A percentile compares a stretch with the other conserved stretches of the same genome.
Conservation (phyloP, 306 rosid genomes). For the Lupinus albus region DNA sequence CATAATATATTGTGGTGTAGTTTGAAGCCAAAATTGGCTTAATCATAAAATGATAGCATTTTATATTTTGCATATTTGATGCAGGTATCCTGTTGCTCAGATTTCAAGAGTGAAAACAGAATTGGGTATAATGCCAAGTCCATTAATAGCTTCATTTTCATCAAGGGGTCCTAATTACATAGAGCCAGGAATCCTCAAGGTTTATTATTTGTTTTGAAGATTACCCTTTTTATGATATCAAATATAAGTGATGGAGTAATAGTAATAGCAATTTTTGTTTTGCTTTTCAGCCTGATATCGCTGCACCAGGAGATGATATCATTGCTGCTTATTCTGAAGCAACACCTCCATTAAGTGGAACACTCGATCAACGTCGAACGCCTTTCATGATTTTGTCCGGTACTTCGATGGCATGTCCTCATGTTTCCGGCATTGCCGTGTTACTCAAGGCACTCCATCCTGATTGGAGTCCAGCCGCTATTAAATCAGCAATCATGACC, state of each 20-base stretch:
- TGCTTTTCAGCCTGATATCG: slow-evolving; percentile 37
- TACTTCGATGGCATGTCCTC: slow-evolving; percentile 66
- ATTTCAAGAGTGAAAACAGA: slow-evolving; percentile 48
- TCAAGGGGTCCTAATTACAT: slow-evolving; percentile 67
- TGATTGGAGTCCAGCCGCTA: slow-evolving; percentile 67
- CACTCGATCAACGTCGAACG: neutral
- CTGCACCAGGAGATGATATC: neutral
- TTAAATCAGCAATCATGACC: slow-evolving; percentile 73
- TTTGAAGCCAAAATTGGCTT: neutral
- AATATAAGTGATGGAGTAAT: neutral
- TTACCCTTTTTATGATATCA: neutral
- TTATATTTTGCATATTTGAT: neutral
- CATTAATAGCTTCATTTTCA: slow-evolving; percentile 67
- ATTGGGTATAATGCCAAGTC: slow-evolving; percentile 51
- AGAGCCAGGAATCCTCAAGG: slow-evolving; percentile 65
- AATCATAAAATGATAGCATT: neutral
- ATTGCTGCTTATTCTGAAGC: slow-evolving; percentile 17
- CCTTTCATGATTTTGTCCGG: slow-evolving; percentile 35
- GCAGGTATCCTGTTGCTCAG: slow-evolving; percentile 58
- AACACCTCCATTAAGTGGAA: neutral
- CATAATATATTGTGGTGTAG: too few species aligned
- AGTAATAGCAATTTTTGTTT: slow-evolving; percentile 17
- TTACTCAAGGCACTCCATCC: slow-evolving; percentile 59
- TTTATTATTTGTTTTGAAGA: slow-evolving; percentile 14
- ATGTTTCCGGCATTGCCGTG: slow-evolving; percentile 58